phyloP scores from a whole-genome alignment of 768 basidiomycete genomes.

The Favolaschia claudopus region DNA sequence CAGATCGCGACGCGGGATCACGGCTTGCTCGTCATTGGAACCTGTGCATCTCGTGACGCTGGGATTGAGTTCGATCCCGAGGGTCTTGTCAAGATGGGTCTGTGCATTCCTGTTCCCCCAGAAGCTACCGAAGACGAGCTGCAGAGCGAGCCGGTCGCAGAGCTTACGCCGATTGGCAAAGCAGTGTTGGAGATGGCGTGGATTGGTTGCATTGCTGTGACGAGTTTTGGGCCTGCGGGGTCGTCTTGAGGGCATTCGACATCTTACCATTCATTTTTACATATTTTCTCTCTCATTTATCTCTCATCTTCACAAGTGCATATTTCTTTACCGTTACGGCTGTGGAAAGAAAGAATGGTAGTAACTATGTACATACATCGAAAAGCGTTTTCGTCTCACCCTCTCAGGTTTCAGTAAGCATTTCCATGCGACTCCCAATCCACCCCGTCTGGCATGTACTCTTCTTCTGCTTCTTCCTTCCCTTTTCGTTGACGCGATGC shows the following conservation, averaged over 20 bases:
- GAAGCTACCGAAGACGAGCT: slow-evolving; percentile 44
- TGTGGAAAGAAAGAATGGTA: no score
- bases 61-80: slow-evolving; percentile 86
- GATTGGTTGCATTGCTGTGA: slow-evolving; percentile 60
- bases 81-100: slow-evolving; percentile 77
- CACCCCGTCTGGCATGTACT: no score
- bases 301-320: no score
- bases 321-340: no score
- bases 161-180: slow-evolving; percentile 58
- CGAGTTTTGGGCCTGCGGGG: slow-evolving; percentile 50
- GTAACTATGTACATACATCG: no score
- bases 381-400: no score
- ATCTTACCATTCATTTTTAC: background rate
- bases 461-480: no score
- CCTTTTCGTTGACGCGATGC: no score
- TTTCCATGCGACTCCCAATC: no score
- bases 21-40: slow-evolving; percentile 58
- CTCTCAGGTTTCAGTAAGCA: no score
- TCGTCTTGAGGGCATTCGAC: slow-evolving; percentile 12
- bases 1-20: slow-evolving; percentile 44
- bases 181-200: slow-evolving; percentile 66
- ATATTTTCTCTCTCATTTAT: slow-evolving; percentile 4
- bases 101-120: slow-evolving; percentile 53
- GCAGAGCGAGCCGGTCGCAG: slow-evolving; percentile 51
- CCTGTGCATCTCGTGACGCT: slow-evolving; percentile 65